phyloP scores from a whole-genome alignment of 208 protist genomes.

The Crithidia expoeki region DNA sequence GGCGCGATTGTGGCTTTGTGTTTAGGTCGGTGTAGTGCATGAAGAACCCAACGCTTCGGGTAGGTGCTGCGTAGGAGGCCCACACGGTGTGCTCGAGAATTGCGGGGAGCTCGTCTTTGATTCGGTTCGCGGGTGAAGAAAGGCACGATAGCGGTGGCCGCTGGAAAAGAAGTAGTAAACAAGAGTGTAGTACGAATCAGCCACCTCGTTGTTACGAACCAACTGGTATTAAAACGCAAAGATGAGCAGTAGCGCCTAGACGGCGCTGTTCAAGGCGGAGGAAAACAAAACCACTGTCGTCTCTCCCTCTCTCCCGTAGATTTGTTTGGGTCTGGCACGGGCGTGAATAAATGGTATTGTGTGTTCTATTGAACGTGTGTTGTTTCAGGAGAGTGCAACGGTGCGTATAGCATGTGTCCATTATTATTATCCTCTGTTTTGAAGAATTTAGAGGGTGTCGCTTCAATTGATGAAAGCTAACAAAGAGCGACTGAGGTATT shows the following conservation, averaged over 20 bases:
- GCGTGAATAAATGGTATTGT: too few species aligned
- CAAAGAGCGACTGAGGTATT: too few species aligned
- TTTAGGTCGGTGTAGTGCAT: slow-evolving; percentile 54
- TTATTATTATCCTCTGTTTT: too few species aligned
- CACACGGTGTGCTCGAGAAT: slow-evolving; percentile 39
- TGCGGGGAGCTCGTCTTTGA: slow-evolving; percentile 56
- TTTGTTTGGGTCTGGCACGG: not conserved
- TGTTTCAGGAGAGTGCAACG: too few species aligned
- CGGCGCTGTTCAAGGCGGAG: slow-evolving; percentile 38
- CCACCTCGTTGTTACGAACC: slow-evolving; percentile 41
- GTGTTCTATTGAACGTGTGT: too few species aligned
- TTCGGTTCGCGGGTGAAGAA: slow-evolving; percentile 37
- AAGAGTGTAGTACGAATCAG: slow-evolving; percentile 44
- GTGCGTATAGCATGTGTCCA: too few species aligned
- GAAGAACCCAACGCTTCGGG: slow-evolving; percentile 46
- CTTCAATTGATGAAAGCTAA: too few species aligned
- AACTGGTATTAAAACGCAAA: slow-evolving; percentile 60
- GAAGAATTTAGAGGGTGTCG: too few species aligned
- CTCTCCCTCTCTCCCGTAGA: not conserved
- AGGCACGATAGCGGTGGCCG: slow-evolving; percentile 29
- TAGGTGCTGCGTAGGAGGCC: slow-evolving; percentile 49
- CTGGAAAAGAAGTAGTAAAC: slow-evolving; percentile 47
- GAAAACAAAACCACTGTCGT: slow-evolving; percentile 34
- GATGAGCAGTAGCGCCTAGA: slow-evolving; percentile 35
- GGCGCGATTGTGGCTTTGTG: not conserved